Percentiles rank a stretch among this genome's conserved stretches.
Conservation (phyloP, 2,329 filamentous ascomycete species). For the Trichoderma aggressivum region DNA sequence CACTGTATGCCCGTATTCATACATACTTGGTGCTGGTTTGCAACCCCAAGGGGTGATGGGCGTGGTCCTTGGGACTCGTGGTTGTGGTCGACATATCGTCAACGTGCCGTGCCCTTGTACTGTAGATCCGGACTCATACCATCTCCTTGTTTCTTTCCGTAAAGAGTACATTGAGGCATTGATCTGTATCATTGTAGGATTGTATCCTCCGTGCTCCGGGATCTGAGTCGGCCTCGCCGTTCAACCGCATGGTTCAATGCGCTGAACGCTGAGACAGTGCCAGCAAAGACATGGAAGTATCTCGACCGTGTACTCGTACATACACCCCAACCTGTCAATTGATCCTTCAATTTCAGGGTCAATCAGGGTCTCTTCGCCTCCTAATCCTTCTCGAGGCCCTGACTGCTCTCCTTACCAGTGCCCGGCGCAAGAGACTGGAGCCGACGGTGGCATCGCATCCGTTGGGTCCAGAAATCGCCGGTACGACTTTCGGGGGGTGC, state of each 20-base stretch:
- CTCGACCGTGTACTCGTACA: background rate
- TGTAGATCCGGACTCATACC: background rate
- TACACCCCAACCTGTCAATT: background rate
- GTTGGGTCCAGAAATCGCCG: background rate
- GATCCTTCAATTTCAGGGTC: background rate
- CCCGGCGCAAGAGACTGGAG: background rate
- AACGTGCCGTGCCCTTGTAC: background rate
- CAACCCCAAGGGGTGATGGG: background rate
- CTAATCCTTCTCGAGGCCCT: background rate
- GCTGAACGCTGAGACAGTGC: background rate
- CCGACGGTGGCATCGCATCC: slow-evolving; percentile 1
- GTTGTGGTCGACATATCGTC: background rate
- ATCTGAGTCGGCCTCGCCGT: background rate
- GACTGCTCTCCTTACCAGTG: background rate
- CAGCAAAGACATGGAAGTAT: background rate
- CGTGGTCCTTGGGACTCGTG: background rate
- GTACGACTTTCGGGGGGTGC: slow-evolving; percentile 2
- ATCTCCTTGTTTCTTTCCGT: background rate
- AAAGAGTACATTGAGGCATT: background rate
- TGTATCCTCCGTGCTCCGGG: background rate
- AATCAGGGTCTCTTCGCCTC: background rate
- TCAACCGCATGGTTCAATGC: background rate
- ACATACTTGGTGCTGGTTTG: background rate
- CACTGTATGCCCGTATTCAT: background rate
- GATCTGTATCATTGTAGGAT: background rate